Conservation (phyloP, 2,329 filamentous ascomycete species). For the Trichoderma aggressivum region DNA sequence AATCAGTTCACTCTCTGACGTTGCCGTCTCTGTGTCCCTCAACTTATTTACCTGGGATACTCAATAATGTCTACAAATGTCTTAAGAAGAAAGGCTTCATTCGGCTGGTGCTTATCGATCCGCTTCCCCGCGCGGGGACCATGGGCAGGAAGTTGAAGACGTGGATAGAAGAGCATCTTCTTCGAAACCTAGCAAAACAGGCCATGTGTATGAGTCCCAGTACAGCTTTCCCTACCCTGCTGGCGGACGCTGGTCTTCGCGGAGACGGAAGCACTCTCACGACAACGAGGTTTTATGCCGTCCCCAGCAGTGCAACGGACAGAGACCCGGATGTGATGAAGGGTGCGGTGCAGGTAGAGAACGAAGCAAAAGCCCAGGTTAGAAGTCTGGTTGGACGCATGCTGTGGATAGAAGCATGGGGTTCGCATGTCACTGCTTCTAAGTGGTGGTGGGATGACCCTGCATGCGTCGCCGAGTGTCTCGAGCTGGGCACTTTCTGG, state of each 20-base stretch:
- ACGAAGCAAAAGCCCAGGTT: slow-evolving; percentile 43
- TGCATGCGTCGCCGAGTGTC: slow-evolving; percentile 53
- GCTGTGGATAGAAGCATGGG: slow-evolving; percentile 62
- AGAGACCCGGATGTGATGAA: background rate
- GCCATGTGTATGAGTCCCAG: slow-evolving; percentile 60
- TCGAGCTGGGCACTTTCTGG: slow-evolving; percentile 53
- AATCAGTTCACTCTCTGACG: slow-evolving; percentile 49
- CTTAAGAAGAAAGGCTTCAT: slow-evolving; percentile 54
- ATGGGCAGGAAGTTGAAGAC: slow-evolving; percentile 54
- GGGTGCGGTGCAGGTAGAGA: slow-evolving; percentile 20
- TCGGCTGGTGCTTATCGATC: slow-evolving; percentile 61
- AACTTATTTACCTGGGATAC: slow-evolving; percentile 52
- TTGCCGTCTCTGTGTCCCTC: slow-evolving; percentile 57
- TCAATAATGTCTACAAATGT: slow-evolving; percentile 55
- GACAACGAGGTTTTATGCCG: slow-evolving; percentile 48
- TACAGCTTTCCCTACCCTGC: slow-evolving; percentile 56
- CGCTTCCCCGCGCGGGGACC: slow-evolving; percentile 53
- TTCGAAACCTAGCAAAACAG: slow-evolving; percentile 55
- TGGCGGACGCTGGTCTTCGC: slow-evolving; percentile 53
- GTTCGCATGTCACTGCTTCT: slow-evolving; percentile 45
- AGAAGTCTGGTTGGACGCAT: slow-evolving; percentile 52
- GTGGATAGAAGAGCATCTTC: slow-evolving; percentile 61
- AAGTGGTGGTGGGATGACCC: slow-evolving; percentile 63
- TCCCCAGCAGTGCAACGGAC: slow-evolving; percentile 32
- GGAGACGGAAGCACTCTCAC: slow-evolving; percentile 46